These are phyloP conservation scores for Panellus pusillus DNA, from an alignment of 768 basidiomycete species.

Conservation along the genomic window DNA sequence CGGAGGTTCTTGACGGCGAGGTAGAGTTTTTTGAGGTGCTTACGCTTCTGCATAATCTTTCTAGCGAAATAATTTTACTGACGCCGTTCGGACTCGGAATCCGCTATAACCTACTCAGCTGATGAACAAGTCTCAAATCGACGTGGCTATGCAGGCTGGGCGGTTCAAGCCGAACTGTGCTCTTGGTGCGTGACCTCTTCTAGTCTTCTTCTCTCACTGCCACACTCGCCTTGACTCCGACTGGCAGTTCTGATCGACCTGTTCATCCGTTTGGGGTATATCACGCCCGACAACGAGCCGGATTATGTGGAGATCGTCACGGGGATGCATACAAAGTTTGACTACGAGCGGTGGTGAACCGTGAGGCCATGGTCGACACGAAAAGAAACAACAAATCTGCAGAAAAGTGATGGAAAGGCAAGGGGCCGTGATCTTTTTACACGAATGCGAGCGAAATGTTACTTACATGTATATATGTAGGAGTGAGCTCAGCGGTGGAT, in stretches of 20 bases:
- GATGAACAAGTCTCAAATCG: slow-evolving; percentile 60
- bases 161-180: slow-evolving; percentile 95
- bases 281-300: slow-evolving; percentile 88
- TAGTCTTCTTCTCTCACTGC: not conserved
- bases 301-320: slow-evolving; percentile 77
- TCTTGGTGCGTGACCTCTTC: slow-evolving; percentile 50
- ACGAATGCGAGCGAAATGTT: no score
- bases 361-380: no score
- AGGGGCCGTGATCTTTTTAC: no score
- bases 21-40: slow-evolving; percentile 90
- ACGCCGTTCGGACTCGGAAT: no score
- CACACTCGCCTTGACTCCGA: not conserved
- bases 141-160: slow-evolving; percentile 61
- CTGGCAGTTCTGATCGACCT: slow-evolving; percentile 81
- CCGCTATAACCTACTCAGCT: slow-evolving; percentile 44
- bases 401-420: no score
- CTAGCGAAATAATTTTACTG: not conserved
- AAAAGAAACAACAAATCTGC: no score
- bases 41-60: not conserved
- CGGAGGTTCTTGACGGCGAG: slow-evolving; percentile 85
- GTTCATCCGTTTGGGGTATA: slow-evolving; percentile 79
- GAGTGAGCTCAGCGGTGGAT: no score
- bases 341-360: slow-evolving; percentile 54
- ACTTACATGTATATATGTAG: no score
- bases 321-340: slow-evolving; percentile 70